A percentile compares a stretch with the other conserved stretches of the same genome.
Conservation (phyloP, 208 protist genomes). For the Polymyxa betae region DNA sequence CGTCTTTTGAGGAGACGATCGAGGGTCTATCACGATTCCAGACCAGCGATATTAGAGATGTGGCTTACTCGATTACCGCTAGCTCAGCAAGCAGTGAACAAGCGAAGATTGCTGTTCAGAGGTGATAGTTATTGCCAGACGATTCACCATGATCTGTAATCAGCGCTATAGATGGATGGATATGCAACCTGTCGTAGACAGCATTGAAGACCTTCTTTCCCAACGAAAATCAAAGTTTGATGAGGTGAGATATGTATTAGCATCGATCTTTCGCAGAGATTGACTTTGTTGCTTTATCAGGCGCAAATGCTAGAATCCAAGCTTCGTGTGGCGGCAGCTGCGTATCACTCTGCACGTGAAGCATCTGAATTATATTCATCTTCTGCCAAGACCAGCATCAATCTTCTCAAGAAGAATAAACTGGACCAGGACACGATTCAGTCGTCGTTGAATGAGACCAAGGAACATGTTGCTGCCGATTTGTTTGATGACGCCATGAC, state of each 20-base stretch:
- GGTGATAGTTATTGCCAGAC: neutral
- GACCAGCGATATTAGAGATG: too few relatives aligned
- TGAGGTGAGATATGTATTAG: neutral
- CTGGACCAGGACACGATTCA: neutral
- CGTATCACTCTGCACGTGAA: neutral
- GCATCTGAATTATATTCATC: neutral
- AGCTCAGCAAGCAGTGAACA: neutral
- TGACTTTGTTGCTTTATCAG: neutral
- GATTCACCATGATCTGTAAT: neutral
- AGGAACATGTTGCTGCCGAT: neutral
- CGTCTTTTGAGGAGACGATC: too few relatives aligned
- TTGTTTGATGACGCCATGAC: neutral
- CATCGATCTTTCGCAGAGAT: neutral
- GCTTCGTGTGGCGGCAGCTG: neutral
- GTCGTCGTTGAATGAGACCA: neutral
- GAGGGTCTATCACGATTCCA: too few relatives aligned
- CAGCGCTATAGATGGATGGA: neutral
- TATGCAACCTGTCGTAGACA: neutral
- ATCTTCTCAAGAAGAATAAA: neutral
- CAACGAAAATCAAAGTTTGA: neutral
- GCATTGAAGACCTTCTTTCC: neutral
- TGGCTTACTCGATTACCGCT: neutral
- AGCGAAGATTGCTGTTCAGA: neutral
- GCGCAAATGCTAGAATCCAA: neutral
- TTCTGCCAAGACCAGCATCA: neutral